Conservation (phyloP, 108 stramenopile genomes). For the Skeletonema costatum region DNA sequence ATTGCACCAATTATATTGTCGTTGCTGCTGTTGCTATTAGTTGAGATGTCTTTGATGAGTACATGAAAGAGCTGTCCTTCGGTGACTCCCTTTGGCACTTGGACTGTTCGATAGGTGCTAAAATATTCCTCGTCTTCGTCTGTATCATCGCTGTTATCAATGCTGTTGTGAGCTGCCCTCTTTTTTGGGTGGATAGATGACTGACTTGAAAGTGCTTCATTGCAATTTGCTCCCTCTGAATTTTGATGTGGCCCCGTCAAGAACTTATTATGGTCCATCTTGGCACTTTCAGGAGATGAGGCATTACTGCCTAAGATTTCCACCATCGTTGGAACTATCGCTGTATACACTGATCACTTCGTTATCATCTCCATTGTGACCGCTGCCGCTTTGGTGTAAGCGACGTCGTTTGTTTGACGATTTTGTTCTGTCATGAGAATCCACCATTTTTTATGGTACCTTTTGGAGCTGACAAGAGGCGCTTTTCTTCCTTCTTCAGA, state of each 20-base stretch:
- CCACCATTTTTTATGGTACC: neutral
- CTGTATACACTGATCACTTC: neutral
- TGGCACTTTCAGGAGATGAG: neutral
- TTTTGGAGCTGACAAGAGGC: too few species aligned
- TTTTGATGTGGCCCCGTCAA: too few species aligned
- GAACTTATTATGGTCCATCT: neutral
- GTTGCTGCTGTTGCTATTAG: neutral
- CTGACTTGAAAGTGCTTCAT: neutral
- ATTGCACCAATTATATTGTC: constrained; percentile 12
- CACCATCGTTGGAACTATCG: neutral
- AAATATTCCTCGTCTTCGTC: neutral
- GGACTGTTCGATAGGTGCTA: constrained; percentile 20
- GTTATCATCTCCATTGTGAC: neutral
- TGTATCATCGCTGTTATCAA: neutral
- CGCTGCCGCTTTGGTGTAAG: neutral
- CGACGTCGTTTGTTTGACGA: neutral
- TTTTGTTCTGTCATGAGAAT: neutral
- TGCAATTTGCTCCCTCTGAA: neutral
- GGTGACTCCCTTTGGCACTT: constrained; percentile 20
- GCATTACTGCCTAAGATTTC: neutral
- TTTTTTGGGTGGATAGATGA: neutral
- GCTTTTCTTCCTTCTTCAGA: too few species aligned
- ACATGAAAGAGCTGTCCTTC: constrained; percentile 27
- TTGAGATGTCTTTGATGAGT: neutral
- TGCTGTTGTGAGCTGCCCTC: neutral